Percentiles rank a stretch among this genome's conserved stretches.
phyloP scores from a whole-genome alignment of 2,329 filamentous ascomycete species.

The Alternaria solani region DNA sequence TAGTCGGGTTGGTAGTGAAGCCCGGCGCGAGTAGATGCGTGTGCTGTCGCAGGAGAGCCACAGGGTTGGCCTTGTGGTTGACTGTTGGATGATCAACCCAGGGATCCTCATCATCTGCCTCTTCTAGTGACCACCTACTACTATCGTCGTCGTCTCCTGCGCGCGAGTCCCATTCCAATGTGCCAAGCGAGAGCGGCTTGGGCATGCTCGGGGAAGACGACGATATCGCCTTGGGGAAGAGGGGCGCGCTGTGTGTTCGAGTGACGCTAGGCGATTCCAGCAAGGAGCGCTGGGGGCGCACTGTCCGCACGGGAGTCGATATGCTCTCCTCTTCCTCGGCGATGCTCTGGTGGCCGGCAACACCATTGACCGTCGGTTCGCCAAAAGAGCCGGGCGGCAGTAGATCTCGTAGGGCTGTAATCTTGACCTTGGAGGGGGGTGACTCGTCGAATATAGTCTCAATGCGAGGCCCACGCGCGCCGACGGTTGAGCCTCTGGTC shows the following conservation, averaged over 20 bases:
- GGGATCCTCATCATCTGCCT: conserved; percentile 48
- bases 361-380: conserved; percentile 44
- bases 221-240: conserved; percentile 51
- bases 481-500: conserved; percentile 68
- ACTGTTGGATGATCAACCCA: conserved; percentile 51
- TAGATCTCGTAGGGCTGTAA: conserved; percentile 58
- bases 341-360: conserved; percentile 53
- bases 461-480: conserved; percentile 73
- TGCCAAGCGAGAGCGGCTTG: conserved; percentile 52
- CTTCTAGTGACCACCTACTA: conserved; percentile 54
- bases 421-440: conserved; percentile 58
- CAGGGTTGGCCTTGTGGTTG: conserved; percentile 43
- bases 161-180: conserved; percentile 51
- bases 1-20: conserved; percentile 49
- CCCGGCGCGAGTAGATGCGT: conserved; percentile 39
- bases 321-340: conserved; percentile 61
- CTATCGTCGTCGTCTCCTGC: conserved; percentile 50
- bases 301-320: conserved; percentile 57
- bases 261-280: conserved; percentile 48
- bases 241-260: conserved; percentile 41
- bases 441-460: conserved; percentile 86
- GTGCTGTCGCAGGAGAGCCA: conserved; percentile 44
- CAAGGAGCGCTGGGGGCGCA: conserved; percentile 48
- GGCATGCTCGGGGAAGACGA: conserved; percentile 58
- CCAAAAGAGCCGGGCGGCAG: conserved; percentile 57